Evolutionary conservation across 164 flowering plant genomes (phyloP).

Genomic region (Brasenia schreberi): DNA sequence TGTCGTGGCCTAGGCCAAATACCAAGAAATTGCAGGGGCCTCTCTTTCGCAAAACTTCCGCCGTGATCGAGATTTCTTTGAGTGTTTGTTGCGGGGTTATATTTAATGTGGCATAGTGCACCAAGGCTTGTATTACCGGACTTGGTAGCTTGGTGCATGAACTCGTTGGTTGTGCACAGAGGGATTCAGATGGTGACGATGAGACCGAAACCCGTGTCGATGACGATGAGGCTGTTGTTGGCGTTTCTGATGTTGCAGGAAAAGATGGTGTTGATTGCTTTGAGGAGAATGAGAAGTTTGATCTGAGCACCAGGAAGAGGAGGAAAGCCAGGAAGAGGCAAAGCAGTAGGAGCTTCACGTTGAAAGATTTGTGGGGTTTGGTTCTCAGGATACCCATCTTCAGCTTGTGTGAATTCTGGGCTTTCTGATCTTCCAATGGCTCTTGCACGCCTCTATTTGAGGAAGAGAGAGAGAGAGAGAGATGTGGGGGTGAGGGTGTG

Average conservation of each 20-base stretch:
- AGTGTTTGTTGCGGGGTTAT: conserved; percentile 67
- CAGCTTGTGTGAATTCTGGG: background rate
- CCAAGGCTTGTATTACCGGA: conserved; percentile 28
- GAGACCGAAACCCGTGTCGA: conserved; percentile 2
- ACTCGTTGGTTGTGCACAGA: conserved; percentile 7
- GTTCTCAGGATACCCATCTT: conserved; percentile 20
- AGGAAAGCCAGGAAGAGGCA: conserved; percentile 27
- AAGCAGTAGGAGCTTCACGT: conserved; percentile 29
- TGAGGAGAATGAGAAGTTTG: conserved; percentile 27
- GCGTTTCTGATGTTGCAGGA: background rate
- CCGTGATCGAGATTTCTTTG: conserved; percentile 46
- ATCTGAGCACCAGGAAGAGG: conserved; percentile 31
- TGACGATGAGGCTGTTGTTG: conserved; percentile 3
- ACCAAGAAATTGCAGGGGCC: conserved; percentile 91
- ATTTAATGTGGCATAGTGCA: conserved; percentile 56
- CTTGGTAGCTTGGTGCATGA: conserved; percentile 46
- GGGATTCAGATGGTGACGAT: conserved; percentile 12
- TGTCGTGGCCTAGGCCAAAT: conserved; percentile 87
- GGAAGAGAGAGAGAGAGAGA: background rate
- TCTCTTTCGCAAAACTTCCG: conserved; percentile 27
- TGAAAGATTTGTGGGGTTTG: conserved; percentile 23
- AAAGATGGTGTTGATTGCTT: conserved; percentile 1
- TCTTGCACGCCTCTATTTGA: background rate
- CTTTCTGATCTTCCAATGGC: background rate
- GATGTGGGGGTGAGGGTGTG: background rate